Evolutionary conservation across 495 filamentous ascomycete species (phyloP), one percentile per base, ranked within the genome.

Genomic region (Talaromyces wortmannii): DNA sequence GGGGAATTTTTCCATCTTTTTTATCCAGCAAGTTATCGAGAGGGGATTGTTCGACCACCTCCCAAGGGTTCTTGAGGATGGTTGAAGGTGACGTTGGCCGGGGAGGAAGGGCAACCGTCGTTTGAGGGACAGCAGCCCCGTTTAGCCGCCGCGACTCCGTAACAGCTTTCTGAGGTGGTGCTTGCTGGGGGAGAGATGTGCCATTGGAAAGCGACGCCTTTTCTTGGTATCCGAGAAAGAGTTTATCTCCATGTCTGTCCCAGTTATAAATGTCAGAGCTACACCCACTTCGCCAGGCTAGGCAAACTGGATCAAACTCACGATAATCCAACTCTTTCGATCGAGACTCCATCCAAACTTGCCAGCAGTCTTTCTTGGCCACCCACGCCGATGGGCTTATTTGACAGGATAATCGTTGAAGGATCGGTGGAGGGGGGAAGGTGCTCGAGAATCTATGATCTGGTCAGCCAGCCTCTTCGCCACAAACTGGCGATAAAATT

Each of bases 31-130:
- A 71, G 63, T 97, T 81, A 65, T 99, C 94, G 0, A 97, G 74
- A 0, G 85, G 74, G 2, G 90, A 94, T 69, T 98, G 94, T 59
- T 83, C 78, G 6, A 97, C 89, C 12, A 84, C 80, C 58, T 97
- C 92, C 95, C 94, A 97, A 3, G 94, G 92, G 59, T 92, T 96
- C 66, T 89, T 90, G 59, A 90, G 86, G 30, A 80, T 76, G 40
- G 68, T 62, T 13, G 81, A 74, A 42, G 84, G 80, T 4, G 84
- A 83, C 4, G 70, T 72, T 45, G 81, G 68, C 44, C 82, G 81
- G 4, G 76, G 68, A 45, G 83, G 78, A 60, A 87, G 77, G 10
- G 87, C 80, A 12, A 83, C 64, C 50, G 87, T 78, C 62, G 90
- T 83, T 51, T 82, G 84, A 7, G 84, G 70, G 15, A 95, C 81